A percentile compares a stretch with the other conserved stretches of the same genome.
Evolutionary conservation across 768 basidiomycete genomes (phyloP).

Genomic region (Naematelia aurantialba): DNA sequence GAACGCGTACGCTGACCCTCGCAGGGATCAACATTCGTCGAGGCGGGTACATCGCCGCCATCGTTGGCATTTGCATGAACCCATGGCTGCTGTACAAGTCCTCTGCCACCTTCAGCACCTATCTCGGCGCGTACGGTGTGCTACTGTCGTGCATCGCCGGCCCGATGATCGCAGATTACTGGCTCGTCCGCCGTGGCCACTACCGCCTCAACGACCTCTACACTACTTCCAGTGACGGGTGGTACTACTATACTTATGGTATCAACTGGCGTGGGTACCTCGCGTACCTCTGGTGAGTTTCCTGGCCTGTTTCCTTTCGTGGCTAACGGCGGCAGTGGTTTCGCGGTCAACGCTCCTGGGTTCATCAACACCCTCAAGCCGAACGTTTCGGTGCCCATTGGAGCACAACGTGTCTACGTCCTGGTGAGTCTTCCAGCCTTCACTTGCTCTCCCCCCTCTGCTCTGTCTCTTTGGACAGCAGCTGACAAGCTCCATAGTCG

Average conservation of each 20-base stretch:
- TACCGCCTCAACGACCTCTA: conserved; percentile 73
- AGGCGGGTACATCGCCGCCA: conserved; percentile 73
- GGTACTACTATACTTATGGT: conserved; percentile 73
- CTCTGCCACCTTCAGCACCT: conserved; percentile 72
- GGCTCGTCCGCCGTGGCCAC: conserved; percentile 65
- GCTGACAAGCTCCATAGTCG: conserved; percentile 59
- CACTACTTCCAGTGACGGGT: conserved; percentile 57
- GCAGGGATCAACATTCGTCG: conserved; percentile 68
- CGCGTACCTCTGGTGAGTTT: conserved; percentile 34
- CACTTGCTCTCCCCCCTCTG: not conserved
- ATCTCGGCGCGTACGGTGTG: conserved; percentile 80
- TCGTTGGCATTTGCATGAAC: conserved; percentile 17
- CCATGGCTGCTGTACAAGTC: conserved; percentile 64
- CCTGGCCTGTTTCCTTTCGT: conserved; percentile 48
- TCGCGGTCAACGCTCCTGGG: conserved; percentile 76
- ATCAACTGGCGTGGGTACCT: conserved; percentile 64
- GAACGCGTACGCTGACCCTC: too few relatives aligned
- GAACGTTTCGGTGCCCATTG: conserved; percentile 57
- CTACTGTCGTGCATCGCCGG: conserved; percentile 64
- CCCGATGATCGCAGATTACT: conserved; percentile 80
- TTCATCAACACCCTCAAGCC: conserved; percentile 67
- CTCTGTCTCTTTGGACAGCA: not conserved
- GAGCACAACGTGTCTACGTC: conserved; percentile 58
- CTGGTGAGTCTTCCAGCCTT: too few relatives aligned
- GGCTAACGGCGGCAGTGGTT: conserved; percentile 56